Conservation (phyloP, 2,329 filamentous ascomycete species). For the Penicillium sclerotigenum region DNA sequence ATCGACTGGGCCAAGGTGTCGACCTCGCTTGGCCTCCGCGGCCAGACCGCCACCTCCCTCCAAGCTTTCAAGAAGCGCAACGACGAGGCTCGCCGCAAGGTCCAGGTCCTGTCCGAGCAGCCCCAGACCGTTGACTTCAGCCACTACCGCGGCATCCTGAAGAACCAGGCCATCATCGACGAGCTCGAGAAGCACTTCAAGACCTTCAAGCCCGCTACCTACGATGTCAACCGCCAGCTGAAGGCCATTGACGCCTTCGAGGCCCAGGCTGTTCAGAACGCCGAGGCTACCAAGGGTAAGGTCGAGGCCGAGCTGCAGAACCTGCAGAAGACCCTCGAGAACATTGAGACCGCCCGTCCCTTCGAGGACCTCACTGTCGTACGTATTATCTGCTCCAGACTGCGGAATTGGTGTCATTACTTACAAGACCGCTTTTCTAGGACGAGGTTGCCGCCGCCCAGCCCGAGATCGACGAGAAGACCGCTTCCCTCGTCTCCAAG, state of each 20-base stretch:
- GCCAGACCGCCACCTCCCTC: constrained; percentile 86
- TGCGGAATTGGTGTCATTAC: constrained; percentile 2
- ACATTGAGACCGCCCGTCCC: constrained; percentile 92
- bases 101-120: constrained; percentile 78
- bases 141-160: constrained; percentile 85
- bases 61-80: constrained; percentile 99
- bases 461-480: constrained; percentile 97
- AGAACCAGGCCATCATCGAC: constrained; percentile 93
- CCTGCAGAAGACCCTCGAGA: constrained; percentile 89
- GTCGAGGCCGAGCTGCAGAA: constrained; percentile 94
- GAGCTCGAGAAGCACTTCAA: constrained; percentile 97
- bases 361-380: constrained; percentile 98
- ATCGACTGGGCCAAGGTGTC: constrained; percentile 98
- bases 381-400: constrained; percentile 44
- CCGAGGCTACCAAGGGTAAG: constrained; percentile 92
- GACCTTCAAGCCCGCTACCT: constrained; percentile 85
- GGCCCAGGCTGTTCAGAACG: constrained; percentile 93
- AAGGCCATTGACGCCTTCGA: constrained; percentile 99
- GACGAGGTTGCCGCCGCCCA: constrained; percentile 93
- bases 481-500: constrained; percentile 89
- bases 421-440: constrained; percentile 46
- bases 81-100: constrained; percentile 94
- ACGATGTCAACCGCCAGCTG: constrained; percentile 89
- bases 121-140: constrained; percentile 86
- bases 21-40: constrained; percentile 90